Evolutionary conservation across 2,329 filamentous ascomycete species (phyloP), one percentile per base, ranked within the genome.

Genomic region (Cytospora leucostoma): DNA sequence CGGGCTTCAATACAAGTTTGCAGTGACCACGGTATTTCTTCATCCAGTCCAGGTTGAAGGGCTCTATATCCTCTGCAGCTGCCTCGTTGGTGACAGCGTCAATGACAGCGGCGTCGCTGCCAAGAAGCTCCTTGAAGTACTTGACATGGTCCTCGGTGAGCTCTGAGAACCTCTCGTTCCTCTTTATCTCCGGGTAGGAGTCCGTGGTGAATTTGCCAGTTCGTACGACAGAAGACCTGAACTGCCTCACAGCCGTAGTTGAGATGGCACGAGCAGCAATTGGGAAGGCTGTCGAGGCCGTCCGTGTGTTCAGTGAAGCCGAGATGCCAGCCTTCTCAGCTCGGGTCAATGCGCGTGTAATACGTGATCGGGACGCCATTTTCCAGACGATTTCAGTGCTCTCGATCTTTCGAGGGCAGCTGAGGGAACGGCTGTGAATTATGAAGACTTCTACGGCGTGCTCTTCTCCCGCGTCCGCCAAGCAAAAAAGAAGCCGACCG

Each of bases 41-140:
- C 93, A 99, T 97, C 95, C 96, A 99, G 79, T 99, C 95, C 74
- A 88, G 87, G 77, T 99, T 99, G 83, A 93, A 99, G 8, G 91
- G 85, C 74, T 95, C 92, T 68, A 98, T 83, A 73, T 98, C 95
- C 70, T 91, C 90, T 2, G 82, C 79, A 15, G 87, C 74, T 35
- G 78, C 87, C 75, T 93, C 87, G 69, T 86, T 77, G 4, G 87
- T 91, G 61, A 97, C 84, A 57, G 92, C 92, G 74, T 97, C 93
- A 66, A 98, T 86, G 58, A 97, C 82, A 2, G 92, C 93, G 40
- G 90, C 91, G 40, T 89, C 86, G 56, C 85, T 84, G 61, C 92
- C 91, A 38, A 99, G 83, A n/a, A 97, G 78, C 21, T 86, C 80
- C 74, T 89, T 88, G 82, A 99, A 97, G 78, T 86, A 88, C 56